Base-by-base conservation (phyloP, 805 yeast genomes). In the Candida sakaeoensis region DNA sequence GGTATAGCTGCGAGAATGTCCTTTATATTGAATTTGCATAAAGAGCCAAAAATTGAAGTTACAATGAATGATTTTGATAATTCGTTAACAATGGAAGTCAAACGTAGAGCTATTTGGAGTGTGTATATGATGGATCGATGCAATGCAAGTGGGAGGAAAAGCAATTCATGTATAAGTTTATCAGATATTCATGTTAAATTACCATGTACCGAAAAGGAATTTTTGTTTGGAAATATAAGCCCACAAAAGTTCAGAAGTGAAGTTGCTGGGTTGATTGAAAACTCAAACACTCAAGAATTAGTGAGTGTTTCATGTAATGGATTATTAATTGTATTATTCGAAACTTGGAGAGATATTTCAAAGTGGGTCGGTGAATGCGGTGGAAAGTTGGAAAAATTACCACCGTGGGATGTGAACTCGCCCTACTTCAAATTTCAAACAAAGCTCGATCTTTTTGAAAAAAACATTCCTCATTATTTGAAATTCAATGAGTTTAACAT, bases 61-160 rank as follows among this genome's bases (percentile, higher is more conserved):
- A n/a, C 18, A 12, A 19, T 41, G 14, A 46, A 46, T 39, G 52
- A 49, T n/a, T 33, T 39, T 5, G 37, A 46, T 9, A 25, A 35
- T 8, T 53, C 54, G 25, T 54, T 65, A 15, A 41, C 50, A 5
- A 38, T 46, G 10, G 72, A 67, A 39, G 50, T 57, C 21, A 56
- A 61, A 44, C 35, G 68, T 24, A 44, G 72, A 32, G 64, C 72
- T 3, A 48, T 66, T 3, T 67, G 72, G 72, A 46, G 63, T 3
- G 68, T 64, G 9, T 65, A 59, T 39, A 63, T 66, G 69, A 63
- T 67, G 70, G 72, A 66, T 44, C 41, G 68, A 26, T 63, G 70
- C 41, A 64, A 58, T 26, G 57, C 66, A 7, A 58, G 66, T 43
- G 68, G 69, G 3, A 44, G 64, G 36, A 51, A 56, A 23, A 41